These are phyloP conservation scores for Pelagomonas calceolata DNA, from an alignment of 108 stramenopile species.

Conservation along the genomic window DNA sequence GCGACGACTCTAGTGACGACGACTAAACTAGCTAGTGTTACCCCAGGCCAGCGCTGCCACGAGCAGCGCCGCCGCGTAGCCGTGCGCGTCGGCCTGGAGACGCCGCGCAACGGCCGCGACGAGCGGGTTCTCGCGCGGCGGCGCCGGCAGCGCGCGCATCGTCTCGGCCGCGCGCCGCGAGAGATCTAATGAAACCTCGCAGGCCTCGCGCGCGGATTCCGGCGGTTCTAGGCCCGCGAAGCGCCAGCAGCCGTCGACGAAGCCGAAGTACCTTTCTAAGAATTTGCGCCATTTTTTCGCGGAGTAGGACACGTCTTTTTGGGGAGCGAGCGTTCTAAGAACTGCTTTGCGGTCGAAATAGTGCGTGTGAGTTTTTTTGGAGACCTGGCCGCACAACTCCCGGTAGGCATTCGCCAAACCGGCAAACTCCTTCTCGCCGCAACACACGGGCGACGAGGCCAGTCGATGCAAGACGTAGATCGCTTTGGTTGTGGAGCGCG, in stretches of 20 bases:
- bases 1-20: too few species aligned
- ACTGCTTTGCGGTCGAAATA: neutral
- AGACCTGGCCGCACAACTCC: neutral
- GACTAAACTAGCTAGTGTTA: too few species aligned
- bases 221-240: neutral
- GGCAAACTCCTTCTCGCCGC: neutral
- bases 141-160: too few species aligned
- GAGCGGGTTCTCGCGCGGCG: too few species aligned
- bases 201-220: too few species aligned
- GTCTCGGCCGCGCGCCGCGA: too few species aligned
- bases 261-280: neutral
- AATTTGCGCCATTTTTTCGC: neutral
- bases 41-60: too few species aligned
- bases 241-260: neutral
- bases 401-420: neutral
- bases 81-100: too few species aligned
- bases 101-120: too few species aligned
- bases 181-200: too few species aligned
- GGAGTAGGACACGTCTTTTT: neutral
- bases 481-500: neutral
- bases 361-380: neutral
- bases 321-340: neutral
- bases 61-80: too few species aligned
- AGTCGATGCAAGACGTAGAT: neutral
- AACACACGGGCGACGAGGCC: too few species aligned